phyloP scores from a whole-genome alignment of 495 filamentous ascomycete genomes.

The Hypoxylon crocopeplum region DNA sequence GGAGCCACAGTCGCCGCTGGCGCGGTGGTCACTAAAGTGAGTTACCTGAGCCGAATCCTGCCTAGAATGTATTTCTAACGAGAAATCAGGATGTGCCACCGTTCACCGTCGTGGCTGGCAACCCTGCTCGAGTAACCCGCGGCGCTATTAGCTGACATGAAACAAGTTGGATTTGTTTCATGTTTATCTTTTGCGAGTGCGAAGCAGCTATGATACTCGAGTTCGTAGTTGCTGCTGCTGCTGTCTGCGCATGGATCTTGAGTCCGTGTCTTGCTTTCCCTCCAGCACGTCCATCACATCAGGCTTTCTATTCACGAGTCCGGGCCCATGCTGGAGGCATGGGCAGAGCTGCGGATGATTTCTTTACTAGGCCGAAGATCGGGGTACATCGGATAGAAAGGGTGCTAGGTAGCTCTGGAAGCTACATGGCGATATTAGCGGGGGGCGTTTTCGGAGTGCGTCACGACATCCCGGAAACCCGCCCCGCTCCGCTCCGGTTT shows the following conservation, averaged over 20 bases:
- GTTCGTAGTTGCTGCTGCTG: too few species aligned
- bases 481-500: not conserved
- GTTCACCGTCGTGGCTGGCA: slow-evolving; percentile 67
- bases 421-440: slow-evolving; percentile 5
- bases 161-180: slow-evolving; percentile 1
- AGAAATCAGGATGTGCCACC: slow-evolving; percentile 59
- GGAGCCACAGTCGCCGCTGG: slow-evolving; percentile 84
- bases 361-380: too few species aligned
- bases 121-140: slow-evolving; percentile 65
- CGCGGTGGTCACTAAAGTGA: slow-evolving; percentile 85
- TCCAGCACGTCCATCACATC: too few species aligned
- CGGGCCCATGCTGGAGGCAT: too few species aligned
- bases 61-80: slow-evolving; percentile 1
- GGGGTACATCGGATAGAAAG: too few species aligned
- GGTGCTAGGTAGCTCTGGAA: slow-evolving; percentile 24
- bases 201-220: slow-evolving; percentile 30
- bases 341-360: too few species aligned
- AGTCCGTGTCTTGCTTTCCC: not conserved
- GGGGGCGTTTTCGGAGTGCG: not conserved
- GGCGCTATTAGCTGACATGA: slow-evolving; percentile 48
- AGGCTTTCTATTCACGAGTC: not conserved
- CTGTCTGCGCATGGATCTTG: not conserved
- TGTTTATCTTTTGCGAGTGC: slow-evolving; percentile 1
- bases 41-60: slow-evolving; percentile 19
- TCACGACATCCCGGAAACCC: too few species aligned